phyloP scores from a whole-genome alignment of 768 basidiomycete species.

The Suillus ampliporus region DNA sequence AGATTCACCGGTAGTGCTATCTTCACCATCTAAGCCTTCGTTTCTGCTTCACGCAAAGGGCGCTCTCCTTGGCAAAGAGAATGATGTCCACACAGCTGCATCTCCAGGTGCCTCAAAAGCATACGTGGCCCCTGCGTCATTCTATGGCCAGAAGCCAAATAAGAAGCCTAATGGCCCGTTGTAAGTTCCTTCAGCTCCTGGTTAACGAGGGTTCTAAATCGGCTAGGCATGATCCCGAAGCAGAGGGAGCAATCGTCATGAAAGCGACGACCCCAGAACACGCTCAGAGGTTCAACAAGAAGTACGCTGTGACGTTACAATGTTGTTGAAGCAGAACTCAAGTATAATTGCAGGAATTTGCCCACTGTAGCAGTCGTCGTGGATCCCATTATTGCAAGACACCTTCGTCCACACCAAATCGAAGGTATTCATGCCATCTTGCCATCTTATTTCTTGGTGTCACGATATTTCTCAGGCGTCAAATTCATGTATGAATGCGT shows the following conservation, averaged over 20 bases:
- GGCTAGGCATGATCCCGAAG: slow-evolving; percentile 75
- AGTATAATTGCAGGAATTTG: slow-evolving; percentile 49
- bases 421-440: slow-evolving; percentile 60
- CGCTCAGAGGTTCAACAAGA: slow-evolving; percentile 69
- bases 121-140: slow-evolving; percentile 62
- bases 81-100: slow-evolving; percentile 17
- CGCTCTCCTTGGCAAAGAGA: slow-evolving; percentile 25
- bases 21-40: slow-evolving; percentile 21
- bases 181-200: slow-evolving; percentile 44
- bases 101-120: slow-evolving; percentile 22
- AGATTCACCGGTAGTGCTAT: slow-evolving; percentile 14
- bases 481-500: slow-evolving; percentile 95
- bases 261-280: slow-evolving; percentile 74
- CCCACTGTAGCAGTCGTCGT: slow-evolving; percentile 84
- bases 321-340: slow-evolving; percentile 9
- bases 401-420: slow-evolving; percentile 86
- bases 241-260: slow-evolving; percentile 86
- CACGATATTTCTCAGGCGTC: slow-evolving; percentile 52
- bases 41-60: slow-evolving; percentile 10
- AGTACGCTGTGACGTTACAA: slow-evolving; percentile 46
- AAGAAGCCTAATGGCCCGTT: slow-evolving; percentile 43
- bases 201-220: neutral
- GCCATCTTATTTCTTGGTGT: neutral
- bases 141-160: slow-evolving; percentile 55
- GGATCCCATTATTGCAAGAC: slow-evolving; percentile 80